Conservation (phyloP, 2,329 filamentous ascomycete genomes). For the Neofusicoccum umdonicola region DNA sequence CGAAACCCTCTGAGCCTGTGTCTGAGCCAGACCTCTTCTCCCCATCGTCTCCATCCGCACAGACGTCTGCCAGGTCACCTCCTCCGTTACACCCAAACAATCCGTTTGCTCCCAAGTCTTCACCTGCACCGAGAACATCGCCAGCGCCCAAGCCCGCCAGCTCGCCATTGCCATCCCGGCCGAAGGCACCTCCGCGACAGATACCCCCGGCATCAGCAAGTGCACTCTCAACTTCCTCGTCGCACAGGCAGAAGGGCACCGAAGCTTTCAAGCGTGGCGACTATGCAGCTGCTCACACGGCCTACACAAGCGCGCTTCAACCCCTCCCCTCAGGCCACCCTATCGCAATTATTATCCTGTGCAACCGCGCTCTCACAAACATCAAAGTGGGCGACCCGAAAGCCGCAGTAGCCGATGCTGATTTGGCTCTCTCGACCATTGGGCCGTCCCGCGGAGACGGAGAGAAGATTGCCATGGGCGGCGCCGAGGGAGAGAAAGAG, state of each 20-base stretch:
- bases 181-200: slow-evolving; percentile 54
- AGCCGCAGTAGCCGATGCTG: slow-evolving; percentile 78
- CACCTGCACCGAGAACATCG: slow-evolving; percentile 23
- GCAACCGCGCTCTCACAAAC: slow-evolving; percentile 85
- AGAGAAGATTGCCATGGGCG: slow-evolving; percentile 71
- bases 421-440: slow-evolving; percentile 75
- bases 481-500: slow-evolving; percentile 63
- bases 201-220: slow-evolving; percentile 67
- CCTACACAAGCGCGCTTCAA: slow-evolving; percentile 74
- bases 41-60: slow-evolving; percentile 46
- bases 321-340: slow-evolving; percentile 77
- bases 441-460: slow-evolving; percentile 74
- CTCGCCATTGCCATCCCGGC: slow-evolving; percentile 41
- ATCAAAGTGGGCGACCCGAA: slow-evolving; percentile 92
- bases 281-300: slow-evolving; percentile 78
- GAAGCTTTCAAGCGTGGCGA: slow-evolving; percentile 93
- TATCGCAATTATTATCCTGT: slow-evolving; percentile 81
- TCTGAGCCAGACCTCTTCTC: slow-evolving; percentile 43
- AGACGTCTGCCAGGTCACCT: slow-evolving; percentile 48
- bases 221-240: slow-evolving; percentile 72
- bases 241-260: slow-evolving; percentile 75
- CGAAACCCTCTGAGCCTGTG: slow-evolving; percentile 36
- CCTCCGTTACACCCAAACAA: slow-evolving; percentile 32
- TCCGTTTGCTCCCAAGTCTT: slow-evolving; percentile 35
- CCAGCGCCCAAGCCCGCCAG: slow-evolving; percentile 39